Conservation (phyloP, 75 land plant genomes). For the Cryptomeria japonica region DNA sequence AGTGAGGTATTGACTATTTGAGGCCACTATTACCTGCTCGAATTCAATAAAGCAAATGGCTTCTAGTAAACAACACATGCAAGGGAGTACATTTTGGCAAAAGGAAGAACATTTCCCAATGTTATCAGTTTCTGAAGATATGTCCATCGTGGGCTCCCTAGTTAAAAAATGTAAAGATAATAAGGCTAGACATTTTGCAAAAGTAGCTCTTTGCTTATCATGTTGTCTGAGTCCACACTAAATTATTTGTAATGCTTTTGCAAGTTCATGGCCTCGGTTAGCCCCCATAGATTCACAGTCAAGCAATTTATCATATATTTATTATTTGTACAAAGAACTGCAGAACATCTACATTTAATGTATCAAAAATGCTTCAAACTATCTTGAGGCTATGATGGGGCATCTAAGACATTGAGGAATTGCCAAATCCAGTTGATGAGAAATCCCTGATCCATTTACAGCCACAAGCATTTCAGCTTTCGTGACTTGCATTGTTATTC, state of each 20-base stretch:
- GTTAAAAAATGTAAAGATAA: conserved; percentile 71
- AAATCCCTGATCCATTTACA: conserved; percentile 7
- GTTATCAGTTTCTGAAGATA: too few relatives aligned
- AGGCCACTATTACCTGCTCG: too few relatives aligned
- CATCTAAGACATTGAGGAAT: conserved; percentile 86
- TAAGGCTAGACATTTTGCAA: conserved; percentile 83
- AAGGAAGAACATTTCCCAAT: too few relatives aligned
- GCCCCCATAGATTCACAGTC: conserved; percentile 84
- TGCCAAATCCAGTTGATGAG: conserved; percentile 19
- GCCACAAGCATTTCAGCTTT: conserved; percentile 51
- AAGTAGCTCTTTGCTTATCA: conserved; percentile 98
- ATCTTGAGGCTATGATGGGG: conserved; percentile 91
- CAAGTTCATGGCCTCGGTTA: conserved; percentile 67
- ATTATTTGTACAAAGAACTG: conserved; percentile 79
- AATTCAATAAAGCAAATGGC: too few relatives aligned
- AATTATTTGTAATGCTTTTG: conserved; percentile 92
- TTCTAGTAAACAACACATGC: too few relatives aligned
- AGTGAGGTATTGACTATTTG: too few relatives aligned
- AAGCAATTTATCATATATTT: conserved; percentile 81
- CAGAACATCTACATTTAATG: conserved; percentile 85
- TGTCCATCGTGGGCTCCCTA: conserved; percentile 90
- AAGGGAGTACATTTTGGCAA: too few relatives aligned
- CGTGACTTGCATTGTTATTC: too few relatives aligned
- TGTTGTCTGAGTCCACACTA: conserved; percentile 87
- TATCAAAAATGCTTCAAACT: conserved; percentile 89